Evolutionary conservation across 2,329 filamentous ascomycete species (phyloP).

Genomic region (Stachybotrys chartarum): DNA sequence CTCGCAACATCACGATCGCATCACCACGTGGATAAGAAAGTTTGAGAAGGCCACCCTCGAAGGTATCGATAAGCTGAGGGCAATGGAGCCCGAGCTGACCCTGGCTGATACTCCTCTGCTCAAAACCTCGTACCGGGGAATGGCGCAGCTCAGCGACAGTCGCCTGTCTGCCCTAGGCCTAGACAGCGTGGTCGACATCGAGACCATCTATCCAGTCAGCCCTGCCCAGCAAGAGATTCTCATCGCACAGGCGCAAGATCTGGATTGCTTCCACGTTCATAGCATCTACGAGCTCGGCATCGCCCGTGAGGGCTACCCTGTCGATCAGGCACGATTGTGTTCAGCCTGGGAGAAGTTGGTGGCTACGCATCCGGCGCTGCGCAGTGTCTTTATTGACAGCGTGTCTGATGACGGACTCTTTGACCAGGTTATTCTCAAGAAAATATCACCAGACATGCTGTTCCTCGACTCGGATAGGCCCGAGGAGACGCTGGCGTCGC

Average conservation of each 20-base stretch:
- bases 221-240: conserved; percentile 42
- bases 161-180: conserved; percentile 33
- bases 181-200: conserved; percentile 34
- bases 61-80: conserved; percentile 31
- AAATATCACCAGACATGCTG: conserved; percentile 42
- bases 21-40: conserved; percentile 37
- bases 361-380: conserved; percentile 34
- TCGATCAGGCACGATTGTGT: conserved; percentile 39
- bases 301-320: conserved; percentile 19
- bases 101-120: conserved; percentile 41
- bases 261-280: conserved; percentile 35
- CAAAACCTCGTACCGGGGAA: conserved; percentile 37
- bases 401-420: conserved; percentile 2
- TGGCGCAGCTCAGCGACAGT: conserved; percentile 35
- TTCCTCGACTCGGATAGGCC: conserved; percentile 39
- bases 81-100: conserved; percentile 39
- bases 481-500: conserved; percentile 27
- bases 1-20: conserved; percentile 33
- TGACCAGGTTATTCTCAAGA: conserved; percentile 28
- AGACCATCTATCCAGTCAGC: conserved; percentile 41
- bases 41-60: conserved; percentile 40
- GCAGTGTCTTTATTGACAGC: conserved; percentile 37
- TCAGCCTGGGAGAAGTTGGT: conserved; percentile 43
- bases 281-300: conserved; percentile 40
- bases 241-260: conserved; percentile 33